Conservation (phyloP, 495 filamentous ascomycete species). For the Lasiosphaeriaceae sp. region DNA sequence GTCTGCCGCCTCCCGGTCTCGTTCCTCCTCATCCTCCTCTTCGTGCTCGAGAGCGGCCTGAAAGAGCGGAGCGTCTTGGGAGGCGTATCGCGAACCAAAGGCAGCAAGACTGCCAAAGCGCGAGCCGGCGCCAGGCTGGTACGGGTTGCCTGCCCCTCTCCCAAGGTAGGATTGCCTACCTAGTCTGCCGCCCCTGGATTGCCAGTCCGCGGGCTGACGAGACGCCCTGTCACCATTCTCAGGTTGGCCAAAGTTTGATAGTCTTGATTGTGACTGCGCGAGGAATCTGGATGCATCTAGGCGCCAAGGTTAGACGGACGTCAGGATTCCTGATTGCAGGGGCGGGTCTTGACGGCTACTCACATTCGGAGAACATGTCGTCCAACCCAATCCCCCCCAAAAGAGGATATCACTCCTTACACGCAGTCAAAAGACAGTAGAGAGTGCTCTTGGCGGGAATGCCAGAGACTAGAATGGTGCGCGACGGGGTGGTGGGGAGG, state of each 20-base stretch:
- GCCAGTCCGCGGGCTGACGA: conserved; percentile 30
- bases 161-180: conserved; percentile 33
- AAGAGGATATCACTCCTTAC: conserved; percentile 11
- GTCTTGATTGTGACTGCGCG: conserved; percentile 90
- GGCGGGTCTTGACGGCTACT: conserved; percentile 32
- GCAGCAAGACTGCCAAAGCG: conserved; percentile 69
- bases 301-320: conserved; percentile 6
- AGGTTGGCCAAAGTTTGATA: conserved; percentile 59
- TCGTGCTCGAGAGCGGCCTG: conserved; percentile 80
- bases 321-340: background rate
- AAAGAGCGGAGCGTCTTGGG: conserved; percentile 84
- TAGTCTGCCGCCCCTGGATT: conserved; percentile 33
- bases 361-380: conserved; percentile 97
- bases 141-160: conserved; percentile 60
- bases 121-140: conserved; percentile 58
- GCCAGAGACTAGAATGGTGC: background rate
- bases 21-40: conserved; percentile 83
- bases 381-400: conserved; percentile 20
- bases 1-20: conserved; percentile 88
- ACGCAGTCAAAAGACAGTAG: background rate
- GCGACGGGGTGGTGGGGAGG: background rate
- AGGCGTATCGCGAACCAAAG: conserved; percentile 67
- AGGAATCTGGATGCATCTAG: conserved; percentile 95
- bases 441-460: background rate
- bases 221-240: conserved; percentile 48